Evolutionary conservation across 2,329 filamentous ascomycete genomes (phyloP).

Genomic region (Tolypocladium ovalisporum): DNA sequence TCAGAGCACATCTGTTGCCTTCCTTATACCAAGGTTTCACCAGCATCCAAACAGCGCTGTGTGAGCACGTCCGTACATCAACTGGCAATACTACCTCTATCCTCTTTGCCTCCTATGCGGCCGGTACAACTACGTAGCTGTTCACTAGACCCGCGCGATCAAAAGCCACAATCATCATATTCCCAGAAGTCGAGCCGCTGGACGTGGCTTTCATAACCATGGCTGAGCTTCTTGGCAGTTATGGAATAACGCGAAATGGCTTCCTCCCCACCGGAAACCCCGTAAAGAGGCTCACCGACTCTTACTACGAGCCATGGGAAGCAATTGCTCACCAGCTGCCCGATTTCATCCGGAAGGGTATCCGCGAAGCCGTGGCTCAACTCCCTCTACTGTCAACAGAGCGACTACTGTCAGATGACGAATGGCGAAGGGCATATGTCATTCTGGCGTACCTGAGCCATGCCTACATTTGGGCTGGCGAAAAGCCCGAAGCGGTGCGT

Average conservation of each 20-base stretch:
- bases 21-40: background rate
- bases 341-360: conserved; percentile 48
- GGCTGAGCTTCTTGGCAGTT: conserved; percentile 15
- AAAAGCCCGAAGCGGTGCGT: conserved; percentile 58
- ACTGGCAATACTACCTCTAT: background rate
- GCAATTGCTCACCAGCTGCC: conserved; percentile 58
- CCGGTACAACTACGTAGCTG: background rate
- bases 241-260: conserved; percentile 44
- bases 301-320: conserved; percentile 78
- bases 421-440: conserved; percentile 76
- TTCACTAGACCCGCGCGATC: background rate
- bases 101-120: background rate
- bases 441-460: conserved; percentile 72
- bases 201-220: background rate
- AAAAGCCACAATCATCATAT: background rate
- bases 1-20: background rate
- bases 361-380: conserved; percentile 51
- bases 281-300: conserved; percentile 49
- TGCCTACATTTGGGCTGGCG: conserved; percentile 82
- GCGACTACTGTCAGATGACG: conserved; percentile 49
- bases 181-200: background rate
- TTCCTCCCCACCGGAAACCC: conserved; percentile 67
- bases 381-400: conserved; percentile 62
- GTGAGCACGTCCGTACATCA: background rate
- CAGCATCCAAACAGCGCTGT: background rate